Percentiles rank a stretch among this genome's conserved stretches.
phyloP scores from a whole-genome alignment of 768 basidiomycete genomes.

The Boletus pseudo-olivaceus region DNA sequence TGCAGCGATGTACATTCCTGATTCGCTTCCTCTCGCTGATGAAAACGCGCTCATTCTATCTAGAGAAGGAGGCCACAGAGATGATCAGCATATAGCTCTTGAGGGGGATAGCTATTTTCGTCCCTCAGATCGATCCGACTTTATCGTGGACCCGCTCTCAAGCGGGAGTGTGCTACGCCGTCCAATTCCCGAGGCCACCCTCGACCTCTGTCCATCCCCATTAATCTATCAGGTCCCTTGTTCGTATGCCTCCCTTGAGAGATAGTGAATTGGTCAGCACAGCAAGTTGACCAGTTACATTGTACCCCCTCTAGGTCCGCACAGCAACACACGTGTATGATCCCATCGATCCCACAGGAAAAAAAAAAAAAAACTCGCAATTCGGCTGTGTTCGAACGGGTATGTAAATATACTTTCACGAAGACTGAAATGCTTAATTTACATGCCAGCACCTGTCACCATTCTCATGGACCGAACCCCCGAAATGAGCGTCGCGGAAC shows the following conservation, averaged over 20 bases:
- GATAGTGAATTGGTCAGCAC: not conserved
- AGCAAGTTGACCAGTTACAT: not conserved
- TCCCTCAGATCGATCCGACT: constrained; percentile 20
- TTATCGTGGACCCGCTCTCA: constrained; percentile 12
- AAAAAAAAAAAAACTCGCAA: not conserved
- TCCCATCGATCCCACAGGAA: not conserved
- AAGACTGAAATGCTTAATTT: constrained; percentile 2
- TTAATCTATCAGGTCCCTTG: not conserved
- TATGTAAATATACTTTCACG: constrained; percentile 4
- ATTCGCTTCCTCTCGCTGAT: not conserved
- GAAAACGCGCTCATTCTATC: constrained; percentile 1
- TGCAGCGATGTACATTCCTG: not conserved
- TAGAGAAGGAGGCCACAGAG: not conserved
- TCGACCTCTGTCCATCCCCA: constrained; percentile 5
- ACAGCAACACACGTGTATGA: constrained; percentile 13
- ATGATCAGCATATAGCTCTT: constrained; percentile 12
- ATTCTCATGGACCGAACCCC: constrained; percentile 1
- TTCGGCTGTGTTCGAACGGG: constrained; percentile 4
- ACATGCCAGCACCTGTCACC: not conserved
- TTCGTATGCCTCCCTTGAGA: not conserved
- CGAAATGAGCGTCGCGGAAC: constrained; percentile 24
- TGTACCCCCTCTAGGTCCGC: not conserved
- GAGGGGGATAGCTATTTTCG: constrained; percentile 11
- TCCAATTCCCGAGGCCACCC: constrained; percentile 13
- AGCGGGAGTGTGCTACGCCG: constrained; percentile 6